Conservation (phyloP, 768 basidiomycete species). For the Heimioporus sp. region DNA sequence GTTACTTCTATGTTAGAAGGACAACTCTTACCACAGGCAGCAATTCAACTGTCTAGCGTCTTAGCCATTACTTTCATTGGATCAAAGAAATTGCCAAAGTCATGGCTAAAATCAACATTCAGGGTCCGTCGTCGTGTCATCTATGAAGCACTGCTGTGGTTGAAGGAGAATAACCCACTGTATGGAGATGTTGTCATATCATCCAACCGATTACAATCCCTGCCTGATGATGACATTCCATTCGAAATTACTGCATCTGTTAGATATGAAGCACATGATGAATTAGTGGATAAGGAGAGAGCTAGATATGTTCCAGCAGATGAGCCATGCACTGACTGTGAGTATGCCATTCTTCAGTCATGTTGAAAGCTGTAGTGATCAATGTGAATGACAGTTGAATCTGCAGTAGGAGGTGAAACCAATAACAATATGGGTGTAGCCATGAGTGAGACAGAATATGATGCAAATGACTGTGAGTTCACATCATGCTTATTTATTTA, state of each 20-base stretch:
- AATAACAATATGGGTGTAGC: no score
- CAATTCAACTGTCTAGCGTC: slow-evolving; percentile 21
- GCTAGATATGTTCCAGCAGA: slow-evolving; percentile 35
- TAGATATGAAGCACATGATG: slow-evolving; percentile 17
- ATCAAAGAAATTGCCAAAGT: slow-evolving; percentile 12
- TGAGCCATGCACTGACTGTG: no score
- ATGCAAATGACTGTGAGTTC: no score
- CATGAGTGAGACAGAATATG: no score
- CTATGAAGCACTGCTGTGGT: slow-evolving; percentile 30
- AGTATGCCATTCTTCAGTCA: no score
- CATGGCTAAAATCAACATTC: slow-evolving; percentile 20
- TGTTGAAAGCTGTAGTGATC: no score
- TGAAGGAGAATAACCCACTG: slow-evolving; percentile 29
- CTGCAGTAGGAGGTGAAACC: no score
- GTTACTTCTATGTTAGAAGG: slow-evolving; percentile 21
- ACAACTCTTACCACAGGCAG: slow-evolving; percentile 22
- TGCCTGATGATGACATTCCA: slow-evolving; percentile 36
- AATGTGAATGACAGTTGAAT: no score
- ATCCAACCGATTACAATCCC: slow-evolving; percentile 8
- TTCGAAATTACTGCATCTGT: slow-evolving; percentile 25
- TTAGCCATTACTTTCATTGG: slow-evolving; percentile 34
- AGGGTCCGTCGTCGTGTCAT: slow-evolving; percentile 20
- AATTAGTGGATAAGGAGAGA: slow-evolving; percentile 22
- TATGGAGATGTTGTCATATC: slow-evolving; percentile 26
- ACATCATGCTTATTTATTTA: no score